These are phyloP conservation scores for Malus fusca DNA, from an alignment of 306 rosid species.

Conservation along the genomic window DNA sequence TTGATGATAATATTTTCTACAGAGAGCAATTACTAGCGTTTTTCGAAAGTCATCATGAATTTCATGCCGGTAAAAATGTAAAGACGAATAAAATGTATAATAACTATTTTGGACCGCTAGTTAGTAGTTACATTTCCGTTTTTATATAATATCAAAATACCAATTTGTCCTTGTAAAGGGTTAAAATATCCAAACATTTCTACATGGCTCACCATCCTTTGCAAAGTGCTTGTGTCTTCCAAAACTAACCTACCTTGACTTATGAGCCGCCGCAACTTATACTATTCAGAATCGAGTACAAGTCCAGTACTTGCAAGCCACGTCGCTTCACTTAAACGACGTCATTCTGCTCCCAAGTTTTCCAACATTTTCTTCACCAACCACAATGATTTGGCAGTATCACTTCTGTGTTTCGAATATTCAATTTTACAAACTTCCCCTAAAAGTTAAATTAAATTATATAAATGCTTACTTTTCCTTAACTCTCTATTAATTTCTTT, in stretches of 20 bases:
- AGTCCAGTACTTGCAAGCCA: background rate
- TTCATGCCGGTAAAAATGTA: too few relatives aligned
- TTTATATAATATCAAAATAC: background rate
- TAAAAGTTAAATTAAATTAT: background rate
- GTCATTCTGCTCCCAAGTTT: background rate
- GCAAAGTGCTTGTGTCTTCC: too few relatives aligned
- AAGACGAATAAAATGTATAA: accelerated
- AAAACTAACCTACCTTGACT: background rate
- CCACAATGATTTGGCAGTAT: background rate
- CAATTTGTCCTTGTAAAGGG: background rate
- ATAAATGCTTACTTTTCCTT: background rate
- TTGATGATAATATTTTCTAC: too few relatives aligned
- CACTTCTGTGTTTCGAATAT: background rate
- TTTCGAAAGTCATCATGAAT: too few relatives aligned
- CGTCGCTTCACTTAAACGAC: background rate
- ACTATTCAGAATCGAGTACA: too few relatives aligned
- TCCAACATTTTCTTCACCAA: slow-evolving; percentile 13
- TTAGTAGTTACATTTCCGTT: too few relatives aligned
- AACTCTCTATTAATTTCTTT: too few relatives aligned
- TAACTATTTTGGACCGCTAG: too few relatives aligned
- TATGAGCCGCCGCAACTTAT: background rate
- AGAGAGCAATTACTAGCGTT: too few relatives aligned
- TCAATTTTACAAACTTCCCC: background rate
- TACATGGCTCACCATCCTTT: background rate
- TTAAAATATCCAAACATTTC: background rate